These are phyloP conservation scores for Flaveria trinervia DNA, from an alignment of 129 eudicot genomes.

Conservation along the genomic window DNA sequence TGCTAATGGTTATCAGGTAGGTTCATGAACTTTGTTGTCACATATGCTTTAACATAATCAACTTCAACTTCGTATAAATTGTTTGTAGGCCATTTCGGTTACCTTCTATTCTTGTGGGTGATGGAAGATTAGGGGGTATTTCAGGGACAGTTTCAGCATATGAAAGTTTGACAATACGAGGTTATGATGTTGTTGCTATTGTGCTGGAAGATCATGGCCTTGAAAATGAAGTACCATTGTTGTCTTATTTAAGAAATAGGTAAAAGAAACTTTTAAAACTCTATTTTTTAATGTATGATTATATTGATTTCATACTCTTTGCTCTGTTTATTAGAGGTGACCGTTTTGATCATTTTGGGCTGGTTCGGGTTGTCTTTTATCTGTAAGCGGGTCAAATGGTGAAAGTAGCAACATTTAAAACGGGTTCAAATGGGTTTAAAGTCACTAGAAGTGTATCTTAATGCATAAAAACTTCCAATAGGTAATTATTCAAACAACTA, in stretches of 20 bases:
- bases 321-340: not conserved
- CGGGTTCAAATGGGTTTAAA: not conserved
- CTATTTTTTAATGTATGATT: constrained; percentile 1
- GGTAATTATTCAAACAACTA: not conserved
- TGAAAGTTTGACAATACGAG: constrained; percentile 84
- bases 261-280: constrained; percentile 18
- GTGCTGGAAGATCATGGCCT: constrained; percentile 87
- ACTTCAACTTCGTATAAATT: constrained; percentile 10
- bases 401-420: not conserved
- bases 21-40: not conserved
- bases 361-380: not conserved
- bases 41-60: constrained; percentile 11
- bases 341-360: not conserved
- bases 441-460: not conserved
- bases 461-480: not conserved
- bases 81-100: constrained; percentile 79
- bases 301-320: not conserved
- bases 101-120: constrained; percentile 93
- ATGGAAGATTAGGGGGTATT: constrained; percentile 96
- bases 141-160: constrained; percentile 93
- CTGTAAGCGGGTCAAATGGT: not conserved
- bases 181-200: constrained; percentile 90
- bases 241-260: constrained; percentile 73
- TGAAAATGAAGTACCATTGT: constrained; percentile 66
- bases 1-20: not conserved